Percentiles rank a stretch among this genome's conserved stretches.
Conservation (phyloP, 2,329 filamentous ascomycete genomes). For the Daldinia sp. region DNA sequence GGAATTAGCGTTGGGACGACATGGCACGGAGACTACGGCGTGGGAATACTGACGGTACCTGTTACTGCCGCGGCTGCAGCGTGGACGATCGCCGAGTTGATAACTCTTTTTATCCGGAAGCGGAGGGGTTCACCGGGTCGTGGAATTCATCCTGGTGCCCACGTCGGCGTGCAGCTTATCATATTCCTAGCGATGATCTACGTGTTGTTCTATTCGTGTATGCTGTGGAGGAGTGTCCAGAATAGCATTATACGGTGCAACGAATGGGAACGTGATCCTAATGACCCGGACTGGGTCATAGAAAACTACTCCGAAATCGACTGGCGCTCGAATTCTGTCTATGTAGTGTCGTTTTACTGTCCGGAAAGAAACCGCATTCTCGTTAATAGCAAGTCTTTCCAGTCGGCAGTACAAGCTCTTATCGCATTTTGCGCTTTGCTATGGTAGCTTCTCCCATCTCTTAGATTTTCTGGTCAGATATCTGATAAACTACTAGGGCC, state of each 20-base stretch:
- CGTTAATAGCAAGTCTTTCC: slow-evolving; percentile 23
- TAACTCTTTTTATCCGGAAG: slow-evolving; percentile 11
- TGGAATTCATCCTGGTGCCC: slow-evolving; percentile 32
- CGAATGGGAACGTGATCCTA: slow-evolving; percentile 22
- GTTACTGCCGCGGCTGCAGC: slow-evolving; percentile 16
- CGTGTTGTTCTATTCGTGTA: slow-evolving; percentile 20
- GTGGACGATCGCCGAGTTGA: slow-evolving; percentile 30
- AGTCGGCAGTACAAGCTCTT: slow-evolving; percentile 20
- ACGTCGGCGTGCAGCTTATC: slow-evolving; percentile 33
- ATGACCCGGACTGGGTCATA: slow-evolving; percentile 16
- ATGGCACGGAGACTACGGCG: slow-evolving; percentile 11
- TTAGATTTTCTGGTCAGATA: neutral
- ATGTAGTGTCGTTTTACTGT: slow-evolving; percentile 13
- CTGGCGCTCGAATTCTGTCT: neutral
- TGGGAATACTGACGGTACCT: slow-evolving; percentile 18
- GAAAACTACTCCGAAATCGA: neutral
- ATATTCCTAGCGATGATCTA: slow-evolving; percentile 30
- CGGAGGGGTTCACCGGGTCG: slow-evolving; percentile 13
- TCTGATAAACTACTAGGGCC: slow-evolving; percentile 18
- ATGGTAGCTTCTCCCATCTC: slow-evolving; percentile 17
- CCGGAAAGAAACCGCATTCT: slow-evolving; percentile 18
- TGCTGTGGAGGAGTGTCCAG: slow-evolving; percentile 26
- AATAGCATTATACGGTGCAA: slow-evolving; percentile 17
- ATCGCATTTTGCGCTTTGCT: slow-evolving; percentile 27
- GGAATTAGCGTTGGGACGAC: slow-evolving; percentile 21